Percentiles rank a stretch among this genome's conserved stretches.
phyloP scores from a whole-genome alignment of 139 green algal genomes.

The Micromonas commoda region DNA sequence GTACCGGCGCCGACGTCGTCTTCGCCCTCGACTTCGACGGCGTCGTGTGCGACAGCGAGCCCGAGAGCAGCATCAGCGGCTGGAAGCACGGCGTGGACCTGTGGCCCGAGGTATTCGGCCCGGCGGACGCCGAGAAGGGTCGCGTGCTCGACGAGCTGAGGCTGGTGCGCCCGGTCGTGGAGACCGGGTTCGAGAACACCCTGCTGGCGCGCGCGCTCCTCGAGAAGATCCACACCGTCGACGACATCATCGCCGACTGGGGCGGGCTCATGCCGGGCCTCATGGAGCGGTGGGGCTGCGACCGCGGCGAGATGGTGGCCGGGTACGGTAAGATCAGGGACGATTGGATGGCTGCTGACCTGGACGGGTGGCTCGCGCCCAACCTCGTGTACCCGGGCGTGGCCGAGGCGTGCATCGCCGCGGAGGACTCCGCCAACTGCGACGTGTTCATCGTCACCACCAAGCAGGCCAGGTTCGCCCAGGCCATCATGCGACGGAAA shows the following conservation, averaged over 20 bases:
- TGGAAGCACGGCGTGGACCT: constrained; percentile 66
- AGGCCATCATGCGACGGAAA: constrained; percentile 64
- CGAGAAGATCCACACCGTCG: constrained; percentile 32
- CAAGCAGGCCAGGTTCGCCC: constrained; percentile 73
- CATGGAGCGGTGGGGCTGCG: constrained; percentile 28
- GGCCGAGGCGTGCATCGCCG: constrained; percentile 51
- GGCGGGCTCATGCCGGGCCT: not conserved
- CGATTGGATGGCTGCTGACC: constrained; percentile 83
- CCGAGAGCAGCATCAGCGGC: constrained; percentile 79
- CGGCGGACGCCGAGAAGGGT: constrained; percentile 50
- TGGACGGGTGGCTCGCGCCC: constrained; percentile 79
- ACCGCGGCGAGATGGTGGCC: constrained; percentile 66
- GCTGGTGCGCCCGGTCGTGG: constrained; percentile 82
- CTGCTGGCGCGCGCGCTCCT: constrained; percentile 66
- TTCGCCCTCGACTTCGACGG: constrained; percentile 95
- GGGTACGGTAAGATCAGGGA: constrained; percentile 87
- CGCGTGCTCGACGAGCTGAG: constrained; percentile 76
- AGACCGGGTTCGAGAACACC: constrained; percentile 98
- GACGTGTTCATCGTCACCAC: constrained; percentile 97
- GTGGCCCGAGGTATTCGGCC: constrained; percentile 84
- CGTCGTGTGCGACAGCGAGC: constrained; percentile 87
- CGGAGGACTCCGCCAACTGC: constrained; percentile 39
- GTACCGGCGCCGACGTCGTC: not conserved
- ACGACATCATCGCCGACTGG: constrained; percentile 21
- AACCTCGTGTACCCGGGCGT: constrained; percentile 89